phyloP scores from a whole-genome alignment of 768 basidiomycete genomes.

The Cystobasidium tubakii region DNA sequence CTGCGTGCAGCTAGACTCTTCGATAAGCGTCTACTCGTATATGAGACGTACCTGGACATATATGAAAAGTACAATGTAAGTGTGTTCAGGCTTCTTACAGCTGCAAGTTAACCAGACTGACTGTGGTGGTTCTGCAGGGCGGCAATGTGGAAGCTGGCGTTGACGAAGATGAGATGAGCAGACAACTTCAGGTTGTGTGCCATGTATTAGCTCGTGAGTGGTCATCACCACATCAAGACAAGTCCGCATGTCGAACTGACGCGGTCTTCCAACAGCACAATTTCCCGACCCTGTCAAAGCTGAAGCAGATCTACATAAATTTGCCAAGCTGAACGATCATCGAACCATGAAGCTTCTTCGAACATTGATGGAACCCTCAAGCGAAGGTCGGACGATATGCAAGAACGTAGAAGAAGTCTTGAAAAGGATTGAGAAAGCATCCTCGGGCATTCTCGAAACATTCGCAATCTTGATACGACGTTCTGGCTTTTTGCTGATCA shows the following conservation, averaged over 20 bases:
- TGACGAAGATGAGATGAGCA: conserved; percentile 62
- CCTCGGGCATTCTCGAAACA: conserved; percentile 60
- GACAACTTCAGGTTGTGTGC: conserved; percentile 57
- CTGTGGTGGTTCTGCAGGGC: conserved; percentile 56
- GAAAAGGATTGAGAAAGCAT: conserved; percentile 66
- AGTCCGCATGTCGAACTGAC: too few species aligned
- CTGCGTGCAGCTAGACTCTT: conserved; percentile 63
- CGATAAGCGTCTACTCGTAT: conserved; percentile 65
- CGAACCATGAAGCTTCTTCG: conserved; percentile 78
- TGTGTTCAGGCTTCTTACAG: conserved; percentile 35
- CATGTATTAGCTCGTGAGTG: conserved; percentile 60
- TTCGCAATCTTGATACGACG: conserved; percentile 67
- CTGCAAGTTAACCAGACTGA: neutral
- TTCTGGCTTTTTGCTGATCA: conserved; percentile 66
- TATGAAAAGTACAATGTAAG: conserved; percentile 80
- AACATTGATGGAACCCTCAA: conserved; percentile 73
- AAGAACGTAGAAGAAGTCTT: conserved; percentile 77
- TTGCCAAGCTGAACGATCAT: conserved; percentile 79
- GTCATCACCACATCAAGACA: too few species aligned
- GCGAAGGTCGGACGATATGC: conserved; percentile 69
- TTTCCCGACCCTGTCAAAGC: conserved; percentile 63
- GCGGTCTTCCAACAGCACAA: neutral
- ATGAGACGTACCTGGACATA: conserved; percentile 63
- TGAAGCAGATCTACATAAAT: conserved; percentile 67
- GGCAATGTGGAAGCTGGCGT: conserved; percentile 70